Evolutionary conservation across 2,329 filamentous ascomycete genomes (phyloP), one percentile per base, ranked within the genome.

Genomic region (Onygena corvina): DNA sequence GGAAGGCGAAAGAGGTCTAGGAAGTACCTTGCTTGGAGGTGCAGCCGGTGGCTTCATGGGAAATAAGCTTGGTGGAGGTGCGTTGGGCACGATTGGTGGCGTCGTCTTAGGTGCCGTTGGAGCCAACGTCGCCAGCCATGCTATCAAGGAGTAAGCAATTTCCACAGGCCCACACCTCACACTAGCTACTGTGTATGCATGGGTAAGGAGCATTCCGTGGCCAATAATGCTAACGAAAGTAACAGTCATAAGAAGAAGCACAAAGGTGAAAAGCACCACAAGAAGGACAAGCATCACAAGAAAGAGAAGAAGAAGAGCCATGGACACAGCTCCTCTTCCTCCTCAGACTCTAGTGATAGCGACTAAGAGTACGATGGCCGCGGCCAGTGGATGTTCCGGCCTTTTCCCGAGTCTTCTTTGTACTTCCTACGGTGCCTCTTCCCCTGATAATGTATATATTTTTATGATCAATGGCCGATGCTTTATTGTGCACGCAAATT

Each of bases 41-140:
- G 63, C 64, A 0, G 64, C 61, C 3, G 67, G 67, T 44, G 65
- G 63, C 1, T 59, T 64, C 44, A 36, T 63, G 2, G 63, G 63
- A 5, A 60, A 65, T 38, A 64, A 66, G 42, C 42, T 66, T n/a
- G 64, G 63, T 3, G 62, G 61, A 11, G 64, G 62, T 4, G 34
- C 58, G 5, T 38, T 68, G 29, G 61, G 60, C 2, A 63, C 60
- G 1, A 53, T 62, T 1, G 65, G 61, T 4, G 65, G 65, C 34
- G 59, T 60, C 16, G 51, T 66, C 30, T 53, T 60, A 21, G 65
- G 65, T 30, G 63, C 61, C 11, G 56, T 59, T 8, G 63, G 64
- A 38, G 58, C 61, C 51, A 62, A 61, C 38, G 52, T 58, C 36
- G 57, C 56, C 18, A 59, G 50, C 9, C 46, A 56, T 34, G 51